A percentile compares a stretch with the other conserved stretches of the same genome.
These are phyloP conservation scores for Lodderomyces beijingensis DNA, from an alignment of 1,139 yeast genomes.

Conservation along the genomic window DNA sequence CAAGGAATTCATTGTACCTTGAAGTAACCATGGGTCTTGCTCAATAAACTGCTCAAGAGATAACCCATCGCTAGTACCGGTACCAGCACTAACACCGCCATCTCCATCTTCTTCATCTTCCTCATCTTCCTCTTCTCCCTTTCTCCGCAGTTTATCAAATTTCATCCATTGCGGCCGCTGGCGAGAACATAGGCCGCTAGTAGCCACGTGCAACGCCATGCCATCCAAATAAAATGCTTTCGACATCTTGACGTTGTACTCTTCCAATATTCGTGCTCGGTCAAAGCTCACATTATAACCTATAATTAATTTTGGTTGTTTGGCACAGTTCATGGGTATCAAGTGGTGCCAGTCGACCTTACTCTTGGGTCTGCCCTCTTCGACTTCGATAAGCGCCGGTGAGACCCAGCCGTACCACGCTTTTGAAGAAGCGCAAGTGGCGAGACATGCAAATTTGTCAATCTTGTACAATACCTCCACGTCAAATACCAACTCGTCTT, in stretches of 20 bases:
- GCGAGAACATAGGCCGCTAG: conserved; percentile 88
- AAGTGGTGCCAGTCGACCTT: conserved; percentile 54
- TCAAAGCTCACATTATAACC: conserved; percentile 94
- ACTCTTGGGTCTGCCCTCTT: conserved; percentile 24
- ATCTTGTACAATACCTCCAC: conserved; percentile 81
- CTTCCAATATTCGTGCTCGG: conserved; percentile 80
- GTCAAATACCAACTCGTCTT: conserved; percentile 74
- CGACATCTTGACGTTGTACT: conserved; percentile 63
- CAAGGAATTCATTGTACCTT: conserved; percentile 76
- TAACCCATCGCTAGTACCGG: conserved; percentile 10
- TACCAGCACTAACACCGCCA: conserved; percentile 17
- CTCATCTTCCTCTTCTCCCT: conserved; percentile 23
- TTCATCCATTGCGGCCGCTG: conserved; percentile 81
- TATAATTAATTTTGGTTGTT: conserved; percentile 54
- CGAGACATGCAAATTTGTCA: conserved; percentile 73
- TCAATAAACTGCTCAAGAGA: conserved; percentile 13
- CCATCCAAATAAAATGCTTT: conserved; percentile 84
- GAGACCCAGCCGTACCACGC: conserved; percentile 98
- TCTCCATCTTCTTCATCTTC: conserved; percentile 14
- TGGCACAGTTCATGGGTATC: conserved; percentile 62
- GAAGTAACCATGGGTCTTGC: conserved; percentile 74
- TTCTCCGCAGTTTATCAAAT: conserved; percentile 40
- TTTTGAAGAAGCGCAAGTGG: conserved; percentile 68
- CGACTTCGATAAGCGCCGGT: conserved; percentile 58
- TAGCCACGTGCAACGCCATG: conserved; percentile 89